Evolutionary conservation across 1,284 basidiomycete genomes (phyloP).

Genomic region (Wolfiporia cocos): DNA sequence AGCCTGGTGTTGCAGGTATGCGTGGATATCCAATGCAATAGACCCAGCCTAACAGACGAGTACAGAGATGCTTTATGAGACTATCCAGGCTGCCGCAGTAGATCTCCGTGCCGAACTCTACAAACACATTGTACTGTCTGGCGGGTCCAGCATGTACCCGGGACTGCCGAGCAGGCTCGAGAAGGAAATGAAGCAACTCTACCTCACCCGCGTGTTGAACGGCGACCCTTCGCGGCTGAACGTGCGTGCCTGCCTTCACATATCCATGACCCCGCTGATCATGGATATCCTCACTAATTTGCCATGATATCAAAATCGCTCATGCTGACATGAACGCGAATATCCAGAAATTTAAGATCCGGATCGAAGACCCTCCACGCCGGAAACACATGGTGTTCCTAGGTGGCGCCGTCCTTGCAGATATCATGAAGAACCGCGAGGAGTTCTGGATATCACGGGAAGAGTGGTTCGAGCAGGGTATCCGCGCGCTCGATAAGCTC

Average conservation of each 20-base stretch:
- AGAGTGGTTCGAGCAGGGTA: constrained; percentile 92
- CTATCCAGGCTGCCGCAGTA: constrained; percentile 89
- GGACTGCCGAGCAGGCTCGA: constrained; percentile 94
- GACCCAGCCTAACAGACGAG: neutral
- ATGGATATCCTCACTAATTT: no score
- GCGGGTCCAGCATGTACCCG: constrained; percentile 98
- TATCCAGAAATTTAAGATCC: constrained; percentile 95
- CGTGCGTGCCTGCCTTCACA: constrained; percentile 44
- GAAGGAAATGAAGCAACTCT: constrained; percentile 99
- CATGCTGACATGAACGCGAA: neutral
- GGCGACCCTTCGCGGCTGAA: constrained; percentile 85
- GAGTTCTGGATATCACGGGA: constrained; percentile 94
- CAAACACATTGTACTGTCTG: constrained; percentile 97
- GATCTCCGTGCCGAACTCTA: constrained; percentile 91
- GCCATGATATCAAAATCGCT: no score
- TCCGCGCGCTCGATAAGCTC: constrained; percentile 79
- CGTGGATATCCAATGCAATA: constrained; percentile 2
- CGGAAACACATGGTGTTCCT: constrained; percentile 99
- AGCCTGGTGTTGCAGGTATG: constrained; percentile 90
- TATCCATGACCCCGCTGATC: no score
- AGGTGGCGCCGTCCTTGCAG: constrained; percentile 91
- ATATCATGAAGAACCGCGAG: constrained; percentile 95
- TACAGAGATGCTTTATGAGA: constrained; percentile 92
- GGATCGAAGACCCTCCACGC: constrained; percentile 96
- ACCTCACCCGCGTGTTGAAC: constrained; percentile 84